These are phyloP conservation scores for Beauveria australis DNA, from an alignment of 2,329 filamentous ascomycete species.

Conservation along the genomic window DNA sequence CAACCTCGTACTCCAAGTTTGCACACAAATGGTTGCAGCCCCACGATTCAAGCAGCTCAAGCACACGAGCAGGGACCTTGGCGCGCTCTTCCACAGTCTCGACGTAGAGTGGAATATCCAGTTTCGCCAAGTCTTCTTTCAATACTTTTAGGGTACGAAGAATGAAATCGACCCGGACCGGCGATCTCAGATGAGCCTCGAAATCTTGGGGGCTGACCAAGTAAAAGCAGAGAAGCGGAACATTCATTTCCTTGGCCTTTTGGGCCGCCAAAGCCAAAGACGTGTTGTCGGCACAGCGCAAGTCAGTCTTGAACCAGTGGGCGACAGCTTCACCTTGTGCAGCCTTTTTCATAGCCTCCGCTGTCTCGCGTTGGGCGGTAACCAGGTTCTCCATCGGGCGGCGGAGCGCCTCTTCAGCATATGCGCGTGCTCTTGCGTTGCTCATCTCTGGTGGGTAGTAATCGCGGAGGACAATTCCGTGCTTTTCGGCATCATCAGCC, in stretches of 20 bases:
- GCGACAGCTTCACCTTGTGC: constrained; percentile 50
- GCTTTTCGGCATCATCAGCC: constrained; percentile 35
- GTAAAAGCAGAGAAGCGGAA: constrained; percentile 70
- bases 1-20: constrained; percentile 87
- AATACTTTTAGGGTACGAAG: constrained; percentile 62
- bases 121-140: constrained; percentile 54
- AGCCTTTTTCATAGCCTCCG: constrained; percentile 34
- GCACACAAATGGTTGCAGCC: constrained; percentile 66
- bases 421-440: constrained; percentile 67
- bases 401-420: constrained; percentile 59
- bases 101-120: constrained; percentile 72
- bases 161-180: constrained; percentile 71
- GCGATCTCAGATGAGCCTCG: constrained; percentile 67
- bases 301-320: constrained; percentile 86
- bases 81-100: constrained; percentile 62
- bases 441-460: constrained; percentile 86
- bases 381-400: constrained; percentile 65
- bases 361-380: constrained; percentile 43
- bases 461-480: constrained; percentile 60
- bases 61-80: constrained; percentile 50
- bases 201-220: constrained; percentile 77
- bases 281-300: constrained; percentile 67
- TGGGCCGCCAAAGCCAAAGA: constrained; percentile 58
- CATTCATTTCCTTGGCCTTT: constrained; percentile 54
- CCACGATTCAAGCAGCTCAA: constrained; percentile 63